Conservation (phyloP, 768 basidiomycete species). For the Filobasidium floriforme region DNA sequence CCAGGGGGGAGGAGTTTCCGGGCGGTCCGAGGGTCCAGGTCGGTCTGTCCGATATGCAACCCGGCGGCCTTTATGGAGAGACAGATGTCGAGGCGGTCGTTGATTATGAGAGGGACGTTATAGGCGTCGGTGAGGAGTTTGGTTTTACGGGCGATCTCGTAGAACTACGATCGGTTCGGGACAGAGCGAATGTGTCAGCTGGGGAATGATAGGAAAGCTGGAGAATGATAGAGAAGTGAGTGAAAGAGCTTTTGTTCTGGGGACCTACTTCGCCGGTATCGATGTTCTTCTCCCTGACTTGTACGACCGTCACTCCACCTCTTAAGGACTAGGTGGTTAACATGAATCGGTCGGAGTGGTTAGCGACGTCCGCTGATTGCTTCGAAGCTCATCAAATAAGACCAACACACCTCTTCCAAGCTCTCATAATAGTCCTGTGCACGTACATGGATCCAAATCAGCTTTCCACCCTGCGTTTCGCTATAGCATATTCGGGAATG, state of each 20-base stretch:
- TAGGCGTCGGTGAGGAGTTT: slow-evolving; percentile 68
- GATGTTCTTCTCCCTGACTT: slow-evolving; percentile 74
- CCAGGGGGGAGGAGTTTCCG: slow-evolving; percentile 61
- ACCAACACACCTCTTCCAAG: slow-evolving; percentile 60
- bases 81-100: slow-evolving; percentile 64
- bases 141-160: slow-evolving; percentile 61
- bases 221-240: no score
- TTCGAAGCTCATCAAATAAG: not conserved
- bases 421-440: slow-evolving; percentile 60
- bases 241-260: not conserved
- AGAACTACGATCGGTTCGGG: slow-evolving; percentile 52
- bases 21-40: slow-evolving; percentile 65
- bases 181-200: no score
- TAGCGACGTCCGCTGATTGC: not conserved
- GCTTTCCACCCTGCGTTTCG: slow-evolving; percentile 11
- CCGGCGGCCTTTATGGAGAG: slow-evolving; percentile 58
- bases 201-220: not conserved
- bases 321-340: slow-evolving; percentile 55
- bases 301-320: slow-evolving; percentile 84
- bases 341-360: not conserved
- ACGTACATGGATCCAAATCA: slow-evolving; percentile 20
- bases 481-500: not conserved
- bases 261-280: slow-evolving; percentile 68
- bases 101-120: slow-evolving; percentile 71
- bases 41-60: slow-evolving; percentile 82